These are phyloP conservation scores for Ceratocystis colombiana DNA, from an alignment of 2,329 filamentous ascomycete genomes.

Conservation along the genomic window DNA sequence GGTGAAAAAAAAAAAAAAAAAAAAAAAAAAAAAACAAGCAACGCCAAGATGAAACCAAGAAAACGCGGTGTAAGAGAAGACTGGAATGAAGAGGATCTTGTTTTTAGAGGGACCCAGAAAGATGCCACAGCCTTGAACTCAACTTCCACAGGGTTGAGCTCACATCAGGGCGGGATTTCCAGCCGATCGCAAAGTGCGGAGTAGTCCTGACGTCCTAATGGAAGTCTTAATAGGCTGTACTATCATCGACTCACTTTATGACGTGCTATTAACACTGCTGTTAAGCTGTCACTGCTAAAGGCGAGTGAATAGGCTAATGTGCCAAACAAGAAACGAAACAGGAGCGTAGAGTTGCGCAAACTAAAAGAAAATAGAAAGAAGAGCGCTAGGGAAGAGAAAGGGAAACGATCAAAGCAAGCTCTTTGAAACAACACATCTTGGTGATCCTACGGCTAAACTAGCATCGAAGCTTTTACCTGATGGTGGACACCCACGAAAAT, in stretches of 20 bases:
- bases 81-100: background rate
- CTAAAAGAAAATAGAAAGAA: background rate
- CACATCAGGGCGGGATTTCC: background rate
- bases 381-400: background rate
- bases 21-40: background rate
- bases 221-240: background rate
- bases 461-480: too few relatives aligned
- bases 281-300: background rate
- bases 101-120: background rate
- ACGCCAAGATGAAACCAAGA: background rate
- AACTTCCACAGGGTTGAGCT: background rate
- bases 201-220: background rate
- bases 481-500: too few relatives aligned
- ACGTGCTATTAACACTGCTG: background rate
- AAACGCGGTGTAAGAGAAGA: background rate
- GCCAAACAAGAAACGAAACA: constrained; percentile 1
- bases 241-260: background rate
- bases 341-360: background rate
- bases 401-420: background rate
- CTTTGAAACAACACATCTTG: background rate
- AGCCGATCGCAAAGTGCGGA: background rate
- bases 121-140: background rate
- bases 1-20: too few relatives aligned
- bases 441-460: too few relatives aligned
- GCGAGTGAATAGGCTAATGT: background rate